Evolutionary conservation across 163 green algal genomes (phyloP), one percentile per base, ranked within the genome.

Genomic region (Chloromonas sp.): DNA sequence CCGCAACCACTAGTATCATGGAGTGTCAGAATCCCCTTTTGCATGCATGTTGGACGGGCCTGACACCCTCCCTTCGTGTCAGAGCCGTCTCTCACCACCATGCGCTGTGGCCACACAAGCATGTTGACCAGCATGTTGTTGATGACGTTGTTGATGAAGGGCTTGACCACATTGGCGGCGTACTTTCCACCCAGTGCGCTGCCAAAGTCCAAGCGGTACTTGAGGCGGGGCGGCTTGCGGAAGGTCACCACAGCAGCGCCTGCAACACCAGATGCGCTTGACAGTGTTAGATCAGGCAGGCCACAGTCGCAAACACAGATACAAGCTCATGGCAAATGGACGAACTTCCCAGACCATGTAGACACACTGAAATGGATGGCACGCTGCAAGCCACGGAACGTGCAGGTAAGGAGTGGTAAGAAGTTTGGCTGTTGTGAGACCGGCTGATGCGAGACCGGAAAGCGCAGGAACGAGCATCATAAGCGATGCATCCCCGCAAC

Each of bases 131-230:
- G 88, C 2, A 93, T 92, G 0, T 93, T 86, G 5, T 94, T 88
- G 13, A 98, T 84, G 79, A 98, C 95, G 61, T 92, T 89, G 88
- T 97, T 91, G 76, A 98, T 91, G 88, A 95, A 96, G 61, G 91
- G 83, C 14, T 86, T 88, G 66, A 98, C 90, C 14, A 92, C 87
- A 3, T 86, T 89, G 0, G 92, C 94, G 3, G 86, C 87, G 77
- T 91, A 82, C 11, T 84, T 84, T 78, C 93, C 93, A 71, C 93
- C 94, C 84, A 98, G 78, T 0, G 91, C 91, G 74, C 91, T 92
- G 8, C 95, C 94, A 89, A 98, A 96, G 87, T 97, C 88, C 76
- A 97, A 92, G 59, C 93, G 87, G 91, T 97, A 98, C 77, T 95
- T 94, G 82, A 97, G 92, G 79, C 92, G 90, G 2, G 95, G 95